Evolutionary conservation across 108 stramenopile genomes (phyloP), one percentile per base, ranked within the genome.

Genomic region (Chaetoceros tenuissimus): DNA sequence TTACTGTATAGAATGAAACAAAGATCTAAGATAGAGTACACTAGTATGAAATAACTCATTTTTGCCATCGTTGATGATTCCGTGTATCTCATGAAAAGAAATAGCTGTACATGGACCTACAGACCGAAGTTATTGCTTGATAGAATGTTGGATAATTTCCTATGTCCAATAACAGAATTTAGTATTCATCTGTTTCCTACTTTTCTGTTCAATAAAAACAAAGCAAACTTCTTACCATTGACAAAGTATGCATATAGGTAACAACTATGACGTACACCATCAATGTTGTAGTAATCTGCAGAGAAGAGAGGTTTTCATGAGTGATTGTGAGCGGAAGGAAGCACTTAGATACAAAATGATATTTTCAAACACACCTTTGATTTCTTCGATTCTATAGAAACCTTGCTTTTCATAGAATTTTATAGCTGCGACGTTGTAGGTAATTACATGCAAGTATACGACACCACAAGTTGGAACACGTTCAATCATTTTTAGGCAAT

Each of bases 241-340:
- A 78, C 83, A 56, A 81, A 92, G 28, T 81, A 75, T 21, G 86
- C 84, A 64, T 87, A 92, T 20, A 92, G 71, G 64, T 63, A 92
- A 54, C 84, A 92, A 55, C 73, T 70, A 66, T 82, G 68, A 19
- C 71, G 61, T 34, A 77, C 59, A 5, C 64, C 72, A 50, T 84
- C 68, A 53, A 92, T 92, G 2, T 67, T 69, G 62, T 92, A 92
- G 48, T 92, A 92, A 25, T 85, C 76, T 56, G 62, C 23, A 40
- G 51, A 26, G 26, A 23, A 23, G 3, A 53, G 21, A 62, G 10
- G 27, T 64, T 46, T 23, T 22, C 19, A 28, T 43, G 54, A 57
- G 13, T 48, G 34, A n/a, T 26, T 57, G 28, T 18, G 48, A 18
- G 46, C 19, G 49, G 23, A 50, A 29, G 19, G 24, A 45, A 1